Conservation (phyloP, 257 asterid genomes). For the Nyctanthes arbortristis region DNA sequence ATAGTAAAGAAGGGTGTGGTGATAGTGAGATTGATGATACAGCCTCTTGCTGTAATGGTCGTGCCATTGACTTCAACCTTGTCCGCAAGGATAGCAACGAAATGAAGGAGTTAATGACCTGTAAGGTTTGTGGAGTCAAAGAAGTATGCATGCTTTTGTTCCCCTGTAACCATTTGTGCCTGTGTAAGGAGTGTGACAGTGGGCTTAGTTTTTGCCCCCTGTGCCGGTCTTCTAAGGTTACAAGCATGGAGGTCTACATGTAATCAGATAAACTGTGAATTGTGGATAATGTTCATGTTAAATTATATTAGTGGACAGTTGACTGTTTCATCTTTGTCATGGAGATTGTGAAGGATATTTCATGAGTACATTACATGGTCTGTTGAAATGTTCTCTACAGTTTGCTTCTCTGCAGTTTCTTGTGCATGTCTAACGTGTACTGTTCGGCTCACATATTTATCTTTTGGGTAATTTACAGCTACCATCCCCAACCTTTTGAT, state of each 20-base stretch:
- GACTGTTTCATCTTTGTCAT: slow-evolving; percentile 23
- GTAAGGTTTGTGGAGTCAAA: slow-evolving; percentile 83
- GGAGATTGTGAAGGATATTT: background rate
- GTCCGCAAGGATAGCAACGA: slow-evolving; percentile 48
- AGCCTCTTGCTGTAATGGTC: slow-evolving; percentile 82
- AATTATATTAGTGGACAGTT: slow-evolving; percentile 14
- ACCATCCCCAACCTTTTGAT: too few species aligned
- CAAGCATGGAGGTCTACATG: slow-evolving; percentile 89
- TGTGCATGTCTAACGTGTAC: too few species aligned
- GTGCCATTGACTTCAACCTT: slow-evolving; percentile 44
- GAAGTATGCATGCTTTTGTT: slow-evolving; percentile 82
- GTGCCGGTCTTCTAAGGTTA: slow-evolving; percentile 74
- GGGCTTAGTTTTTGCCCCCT: slow-evolving; percentile 74
- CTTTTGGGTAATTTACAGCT: too few species aligned
- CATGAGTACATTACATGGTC: too few species aligned
- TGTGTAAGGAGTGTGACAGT: slow-evolving; percentile 91
- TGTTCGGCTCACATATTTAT: too few species aligned
- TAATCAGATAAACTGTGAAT: slow-evolving; percentile 40
- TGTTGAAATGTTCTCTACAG: too few species aligned
- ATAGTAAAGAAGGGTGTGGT: slow-evolving; percentile 97
- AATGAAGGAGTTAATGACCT: slow-evolving; percentile 62
- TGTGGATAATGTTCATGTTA: slow-evolving; percentile 29
- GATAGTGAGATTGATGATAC: slow-evolving; percentile 92
- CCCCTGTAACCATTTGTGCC: slow-evolving; percentile 95
- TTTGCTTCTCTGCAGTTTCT: too few species aligned